Evolutionary conservation across 441 rosid species (phyloP), one percentile per base, ranked within the genome.

Genomic region (Gossypium gossypioides): DNA sequence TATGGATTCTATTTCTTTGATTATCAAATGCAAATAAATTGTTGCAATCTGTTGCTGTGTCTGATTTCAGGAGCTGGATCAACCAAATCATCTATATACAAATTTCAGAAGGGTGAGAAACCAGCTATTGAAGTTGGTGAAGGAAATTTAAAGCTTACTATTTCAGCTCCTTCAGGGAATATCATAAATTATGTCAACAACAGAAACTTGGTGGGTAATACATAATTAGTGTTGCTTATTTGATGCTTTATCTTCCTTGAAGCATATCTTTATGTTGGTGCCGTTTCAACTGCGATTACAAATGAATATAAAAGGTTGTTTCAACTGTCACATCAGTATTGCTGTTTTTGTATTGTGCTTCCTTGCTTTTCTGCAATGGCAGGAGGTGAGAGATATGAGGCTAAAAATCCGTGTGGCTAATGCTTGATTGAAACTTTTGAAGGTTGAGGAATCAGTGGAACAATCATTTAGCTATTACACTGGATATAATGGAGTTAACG

Each of bases 391-490:
- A 12, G 27, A 22, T 5, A 29, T 42, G 40, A 44, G 24, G 25
- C 19, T 66, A 18, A 3, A 59, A 59, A 6, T 69, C 37, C 67
- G 55, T 52, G 18, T 68, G 44, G 48, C 81, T 88, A 75, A 84
- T 79, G 51, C 58, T 50, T 40, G 69, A 5, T 75, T 21, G 40
- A 74, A 72, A 76, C 44, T 72, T 50, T 73, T 74, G 81, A 81
- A 94, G 99, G 87, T 94, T 76, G 69, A 86, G 66, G 94, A 90
- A 78, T 80, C 74, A 48, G 79, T 89, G 69, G 82, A 81, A 51
- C 92, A 83, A 81, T 82, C 92, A 2, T 94, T 76, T 84, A 89
- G 89, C 78, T 92, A 81, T 76, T 94, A 92, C 85, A 64, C 88
- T 56, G 86, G 81, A 74, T 87, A 87, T 81, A 83, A 90, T 81